Base-by-base conservation (phyloP, 768 basidiomycete species). In the Strobilomyces dryophilus region DNA sequence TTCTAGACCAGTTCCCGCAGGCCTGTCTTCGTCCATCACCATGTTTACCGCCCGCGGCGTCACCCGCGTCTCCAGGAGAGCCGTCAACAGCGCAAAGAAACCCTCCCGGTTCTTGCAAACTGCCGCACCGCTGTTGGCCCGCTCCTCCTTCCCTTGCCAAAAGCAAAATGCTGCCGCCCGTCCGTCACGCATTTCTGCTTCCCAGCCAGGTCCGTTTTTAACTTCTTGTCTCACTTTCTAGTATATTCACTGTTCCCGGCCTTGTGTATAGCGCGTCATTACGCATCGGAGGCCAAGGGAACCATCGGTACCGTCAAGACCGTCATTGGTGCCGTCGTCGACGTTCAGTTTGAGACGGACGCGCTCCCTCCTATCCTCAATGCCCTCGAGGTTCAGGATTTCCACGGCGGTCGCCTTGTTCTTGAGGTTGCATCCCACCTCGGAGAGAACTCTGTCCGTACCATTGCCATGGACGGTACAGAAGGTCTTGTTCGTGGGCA, bases 381-480 rank as follows among this genome's bases (percentile, higher is more conserved):
- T 73, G 97, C 97, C 64, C 89, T 99, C 63, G 97, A 99, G 78
- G 95, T 99, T 52, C 88, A 93, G 73, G 84, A 87, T 70, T 93
- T 94, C 81, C 79, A 79, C 57, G 94, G 94, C 69, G 92, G 92
- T 73, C 92, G 94, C 72, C 90, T 99, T 71, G 97, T 99, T 65
- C 92, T 99, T 59, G 97, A 99, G 77, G 97, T 99, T 66, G 91
- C 97, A 59, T 92, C 94, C 56, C 97, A 99, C 72, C 80, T 99
- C 52, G 97, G 97, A 73, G 97, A 98, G 79, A 98, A 98, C 83
- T 90, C 94, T 24, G 94, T 97, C 73, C 92, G 97, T 67, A 95
- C 92, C 74, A 99, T 99, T 83, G 97, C 97, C 67, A 99, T 99
- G 97, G 97, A 98, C 70, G 95, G 95, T 87, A 99, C 97, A 49